Evolutionary conservation across 2,329 filamentous ascomycete species (phyloP).

Genomic region (Nectriaceae sp.): DNA sequence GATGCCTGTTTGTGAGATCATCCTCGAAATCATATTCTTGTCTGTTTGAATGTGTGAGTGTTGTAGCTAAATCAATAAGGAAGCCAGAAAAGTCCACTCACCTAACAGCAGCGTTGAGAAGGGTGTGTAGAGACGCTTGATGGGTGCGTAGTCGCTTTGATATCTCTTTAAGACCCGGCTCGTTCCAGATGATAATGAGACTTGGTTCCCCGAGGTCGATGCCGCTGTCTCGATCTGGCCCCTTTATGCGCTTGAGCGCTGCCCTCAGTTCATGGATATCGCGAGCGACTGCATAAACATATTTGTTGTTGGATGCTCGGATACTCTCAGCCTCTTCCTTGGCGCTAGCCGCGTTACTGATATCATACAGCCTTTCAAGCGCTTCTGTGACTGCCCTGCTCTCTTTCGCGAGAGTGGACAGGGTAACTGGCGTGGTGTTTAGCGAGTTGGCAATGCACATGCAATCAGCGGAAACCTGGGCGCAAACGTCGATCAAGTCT

Average conservation of each 20-base stretch:
- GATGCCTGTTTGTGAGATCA: constrained; percentile 23
- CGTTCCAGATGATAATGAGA: constrained; percentile 31
- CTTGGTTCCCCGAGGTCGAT: constrained; percentile 28
- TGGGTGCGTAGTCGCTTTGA: constrained; percentile 26
- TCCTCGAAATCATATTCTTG: constrained; percentile 22
- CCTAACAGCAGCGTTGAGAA: constrained; percentile 30
- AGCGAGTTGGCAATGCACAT: constrained; percentile 27
- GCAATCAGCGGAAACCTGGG: constrained; percentile 28
- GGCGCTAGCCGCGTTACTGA: constrained; percentile 15
- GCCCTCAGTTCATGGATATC: constrained; percentile 27
- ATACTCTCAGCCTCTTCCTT: constrained; percentile 19
- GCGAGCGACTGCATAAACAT: constrained; percentile 27
- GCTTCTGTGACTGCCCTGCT: constrained; percentile 28
- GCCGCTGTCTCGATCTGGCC: constrained; percentile 28
- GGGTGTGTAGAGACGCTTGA: constrained; percentile 28
- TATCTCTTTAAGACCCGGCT: constrained; percentile 22
- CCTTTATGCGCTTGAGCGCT: constrained; percentile 28
- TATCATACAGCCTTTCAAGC: constrained; percentile 27
- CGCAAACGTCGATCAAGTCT: constrained; percentile 27
- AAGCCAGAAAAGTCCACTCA: background rate
- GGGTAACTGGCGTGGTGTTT: constrained; percentile 28
- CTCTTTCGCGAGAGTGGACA: constrained; percentile 27
- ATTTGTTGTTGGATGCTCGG: constrained; percentile 27
- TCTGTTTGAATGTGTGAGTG: constrained; percentile 16
- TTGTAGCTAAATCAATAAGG: background rate